Percentiles rank a stretch among this genome's conserved stretches.
phyloP scores from a whole-genome alignment of 2,329 filamentous ascomycete genomes.

The Aspergillus chevalieri region DNA sequence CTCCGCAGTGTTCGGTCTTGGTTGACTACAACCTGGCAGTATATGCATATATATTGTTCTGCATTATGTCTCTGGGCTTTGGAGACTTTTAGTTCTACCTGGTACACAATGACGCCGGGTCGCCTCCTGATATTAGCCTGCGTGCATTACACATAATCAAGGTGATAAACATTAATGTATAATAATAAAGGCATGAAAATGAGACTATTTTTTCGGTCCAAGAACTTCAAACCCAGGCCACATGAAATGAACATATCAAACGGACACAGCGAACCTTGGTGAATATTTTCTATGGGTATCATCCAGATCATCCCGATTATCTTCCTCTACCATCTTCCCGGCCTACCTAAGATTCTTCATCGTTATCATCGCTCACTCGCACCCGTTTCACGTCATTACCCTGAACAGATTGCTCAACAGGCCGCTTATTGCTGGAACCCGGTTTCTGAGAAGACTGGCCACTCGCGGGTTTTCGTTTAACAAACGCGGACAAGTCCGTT shows the following conservation, averaged over 20 bases:
- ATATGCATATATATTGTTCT: neutral
- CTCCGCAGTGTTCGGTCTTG: slow-evolving; percentile 17
- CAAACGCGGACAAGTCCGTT: slow-evolving; percentile 54
- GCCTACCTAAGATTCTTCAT: neutral
- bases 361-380: slow-evolving; percentile 15
- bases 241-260: neutral
- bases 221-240: too few relatives aligned
- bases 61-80: neutral
- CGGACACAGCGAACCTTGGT: neutral
- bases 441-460: slow-evolving; percentile 8
- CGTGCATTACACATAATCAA: too few relatives aligned
- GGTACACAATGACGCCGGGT: neutral
- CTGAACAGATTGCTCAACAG: slow-evolving; percentile 16
- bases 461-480: slow-evolving; percentile 47
- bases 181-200: too few relatives aligned
- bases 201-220: too few relatives aligned
- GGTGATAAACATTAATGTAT: too few relatives aligned
- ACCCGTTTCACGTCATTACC: slow-evolving; percentile 21
- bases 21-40: neutral
- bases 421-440: slow-evolving; percentile 21
- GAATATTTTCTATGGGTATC: neutral
- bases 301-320: neutral
- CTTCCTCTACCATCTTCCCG: neutral
- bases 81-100: neutral
- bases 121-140: neutral